Base-by-base conservation (phyloP, 148 eudicot genomes). In the Vaccinium darrowii region DNA sequence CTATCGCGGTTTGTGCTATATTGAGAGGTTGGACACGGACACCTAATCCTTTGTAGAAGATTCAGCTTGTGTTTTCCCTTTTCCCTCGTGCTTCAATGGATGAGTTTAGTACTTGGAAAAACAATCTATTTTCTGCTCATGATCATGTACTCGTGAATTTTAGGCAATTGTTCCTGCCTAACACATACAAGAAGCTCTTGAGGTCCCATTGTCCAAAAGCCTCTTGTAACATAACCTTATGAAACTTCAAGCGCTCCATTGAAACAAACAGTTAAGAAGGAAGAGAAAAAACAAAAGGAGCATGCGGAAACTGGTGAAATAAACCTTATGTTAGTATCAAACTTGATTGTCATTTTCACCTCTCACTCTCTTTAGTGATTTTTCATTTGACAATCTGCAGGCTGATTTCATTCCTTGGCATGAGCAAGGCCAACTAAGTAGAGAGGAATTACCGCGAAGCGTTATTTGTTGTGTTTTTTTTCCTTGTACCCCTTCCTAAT, bases 391-490 rank as follows among this genome's bases (percentile, higher is more conserved):
- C n/a, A n/a, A 47, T 49, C 36, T 50, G 30, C 56, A 49, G 27
- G 50, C 23, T 23, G 33, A 19, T 77, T 77, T 51, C 57, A 10
- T 49, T 21, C 23, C 50, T 50, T 50, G 80, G 54, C 54, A 77
- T 10, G 58, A 23, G 80, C 30, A 51, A 77, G 58, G 57, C 56
- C 58, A 23, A 77, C 8, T 77, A 51, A 19, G 33, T 77, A 25
- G 14, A 11, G 19, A 78, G 63, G 23, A 78, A 53, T 78, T 78
- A 36, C 9, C 27, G 33, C 57, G 15, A 25, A 27, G 13, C 5
- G 65, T n/a, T 81, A 50, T 12, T 78, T 76, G 57, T 71, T 73
- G 81, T 75, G 57, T 80, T n/a, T 67, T 3, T 3, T 39, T 52
- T 27, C 74, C 52, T 13, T 69, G 16, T 5, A 25, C 71, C 75